Conservation (phyloP, 2,329 filamentous ascomycete species). For the Aureobasidium sp. region DNA sequence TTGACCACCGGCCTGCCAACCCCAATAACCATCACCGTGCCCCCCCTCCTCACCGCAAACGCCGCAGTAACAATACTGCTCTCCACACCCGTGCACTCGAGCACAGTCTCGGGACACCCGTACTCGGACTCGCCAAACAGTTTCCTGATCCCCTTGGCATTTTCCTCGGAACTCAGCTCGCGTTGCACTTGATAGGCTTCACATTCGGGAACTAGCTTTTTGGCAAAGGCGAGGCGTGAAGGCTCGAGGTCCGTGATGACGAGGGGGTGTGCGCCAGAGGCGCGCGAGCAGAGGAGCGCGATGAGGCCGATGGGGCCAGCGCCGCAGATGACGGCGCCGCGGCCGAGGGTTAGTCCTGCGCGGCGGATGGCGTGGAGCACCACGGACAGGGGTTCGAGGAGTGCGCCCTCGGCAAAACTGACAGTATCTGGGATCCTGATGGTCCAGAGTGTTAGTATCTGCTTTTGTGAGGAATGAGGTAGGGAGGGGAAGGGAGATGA, state of each 20-base stretch:
- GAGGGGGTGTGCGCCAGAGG: constrained; percentile 63
- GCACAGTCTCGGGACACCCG: constrained; percentile 21
- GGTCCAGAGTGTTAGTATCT: constrained; percentile 28
- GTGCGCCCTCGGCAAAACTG: constrained; percentile 71
- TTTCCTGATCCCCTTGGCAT: constrained; percentile 20
- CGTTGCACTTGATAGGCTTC: constrained; percentile 21
- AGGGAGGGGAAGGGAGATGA: constrained; percentile 37
- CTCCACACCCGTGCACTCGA: constrained; percentile 29
- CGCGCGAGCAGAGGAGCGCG: constrained; percentile 47
- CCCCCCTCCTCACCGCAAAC: constrained; percentile 21
- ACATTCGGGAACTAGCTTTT: constrained; percentile 44
- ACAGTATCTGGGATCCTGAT: constrained; percentile 58
- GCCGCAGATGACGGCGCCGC: constrained; percentile 46
- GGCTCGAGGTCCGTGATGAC: constrained; percentile 80
- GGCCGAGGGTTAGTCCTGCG: constrained; percentile 22
- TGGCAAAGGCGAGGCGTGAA: constrained; percentile 68
- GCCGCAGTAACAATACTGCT: constrained; percentile 25
- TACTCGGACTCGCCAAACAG: constrained; percentile 19
- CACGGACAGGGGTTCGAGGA: constrained; percentile 59
- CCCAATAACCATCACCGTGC: constrained; percentile 29
- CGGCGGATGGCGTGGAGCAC: constrained; percentile 39
- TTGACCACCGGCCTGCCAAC: constrained; percentile 28
- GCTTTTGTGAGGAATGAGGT: constrained; percentile 32
- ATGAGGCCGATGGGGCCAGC: constrained; percentile 57
- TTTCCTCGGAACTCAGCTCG: constrained; percentile 18